Evolutionary conservation across 768 basidiomycete species (phyloP).

Genomic region (Hygrophoropsis aurantiaca): DNA sequence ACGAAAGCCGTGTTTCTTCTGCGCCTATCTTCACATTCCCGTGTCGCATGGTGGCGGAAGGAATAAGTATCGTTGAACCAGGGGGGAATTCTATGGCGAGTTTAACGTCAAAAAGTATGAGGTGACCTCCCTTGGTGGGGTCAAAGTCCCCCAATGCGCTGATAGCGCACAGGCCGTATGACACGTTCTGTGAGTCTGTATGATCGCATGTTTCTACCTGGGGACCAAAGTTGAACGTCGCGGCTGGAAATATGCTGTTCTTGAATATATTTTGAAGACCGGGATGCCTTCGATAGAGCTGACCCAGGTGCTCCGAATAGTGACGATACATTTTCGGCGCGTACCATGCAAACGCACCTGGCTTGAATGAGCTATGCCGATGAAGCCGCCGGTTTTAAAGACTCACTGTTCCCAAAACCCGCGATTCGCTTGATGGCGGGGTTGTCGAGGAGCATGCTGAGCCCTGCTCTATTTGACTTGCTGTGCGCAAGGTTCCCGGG

Average conservation of each 20-base stretch:
- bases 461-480: too few species aligned
- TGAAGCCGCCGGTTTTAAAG: too few species aligned
- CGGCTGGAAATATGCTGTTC: conserved; percentile 23
- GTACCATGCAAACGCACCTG: conserved; percentile 17
- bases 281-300: too few species aligned
- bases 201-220: conserved; percentile 15
- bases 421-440: conserved; percentile 12
- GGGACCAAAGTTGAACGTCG: conserved; percentile 31
- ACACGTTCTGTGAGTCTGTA: conserved; percentile 28
- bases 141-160: conserved; percentile 29
- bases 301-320: conserved; percentile 9
- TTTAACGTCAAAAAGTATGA: conserved; percentile 29
- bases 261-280: conserved; percentile 17
- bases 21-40: conserved; percentile 19
- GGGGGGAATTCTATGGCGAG: conserved; percentile 25
- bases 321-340: conserved; percentile 19
- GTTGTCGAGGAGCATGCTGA: conserved; percentile 3
- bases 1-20: conserved; percentile 17
- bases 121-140: conserved; percentile 27
- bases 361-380: too few species aligned
- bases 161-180: conserved; percentile 33
- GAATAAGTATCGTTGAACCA: conserved; percentile 26
- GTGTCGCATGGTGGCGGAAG: conserved; percentile 26
- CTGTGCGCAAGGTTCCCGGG: too few species aligned
- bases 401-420: conserved; percentile 19